Base-by-base conservation (phyloP, 345 rosid species). In the Corchorus capsularis region DNA sequence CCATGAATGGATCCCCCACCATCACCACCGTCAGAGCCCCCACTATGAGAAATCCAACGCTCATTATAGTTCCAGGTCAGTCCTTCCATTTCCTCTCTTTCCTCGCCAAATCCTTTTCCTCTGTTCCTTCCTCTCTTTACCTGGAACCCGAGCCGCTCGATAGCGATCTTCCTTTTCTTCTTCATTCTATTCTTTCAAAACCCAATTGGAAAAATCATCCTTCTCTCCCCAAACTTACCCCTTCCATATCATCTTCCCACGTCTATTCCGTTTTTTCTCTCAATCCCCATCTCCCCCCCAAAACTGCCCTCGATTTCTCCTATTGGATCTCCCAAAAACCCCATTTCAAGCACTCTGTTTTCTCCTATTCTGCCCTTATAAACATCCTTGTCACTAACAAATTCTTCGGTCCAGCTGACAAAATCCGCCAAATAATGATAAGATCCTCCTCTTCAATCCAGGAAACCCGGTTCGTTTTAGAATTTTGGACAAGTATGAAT, bases 191-290 rank as follows among this genome's bases (percentile, higher is more conserved):
- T 55, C 82, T 90, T 46, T 79, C 83, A 4, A 83, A 78, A 60
- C 85, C 86, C 5, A 84, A 79, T 50, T 88, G 90, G 92, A 81
- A 84, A 52, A 83, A 82, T 54, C 84, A 87, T 71, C 82, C 86
- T 34, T 79, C 88, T 8, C 78, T 88, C 55, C 49, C 47, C 2
- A 72, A 76, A 15, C 70, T 88, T 57, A 62, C 78, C 50, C 82
- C 86, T 3, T 77, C 59, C 63, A 75, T 88, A 20, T 80, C 86
- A 39, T 81, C 94, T 7, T 82, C 84, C 53, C 82, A 82, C 10
- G 78, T 88, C 11, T 79, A 86, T 32, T 84, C 88, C 15, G 78
- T 88, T 22, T 79, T 77, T 50, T 53, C 63, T 14, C 72, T 62
- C 69, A 75, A 79, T 63, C 83, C 85, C 34, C 47, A 71, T 76